phyloP scores from a whole-genome alignment of 306 rosid species.

The Cicer arietinum region DNA sequence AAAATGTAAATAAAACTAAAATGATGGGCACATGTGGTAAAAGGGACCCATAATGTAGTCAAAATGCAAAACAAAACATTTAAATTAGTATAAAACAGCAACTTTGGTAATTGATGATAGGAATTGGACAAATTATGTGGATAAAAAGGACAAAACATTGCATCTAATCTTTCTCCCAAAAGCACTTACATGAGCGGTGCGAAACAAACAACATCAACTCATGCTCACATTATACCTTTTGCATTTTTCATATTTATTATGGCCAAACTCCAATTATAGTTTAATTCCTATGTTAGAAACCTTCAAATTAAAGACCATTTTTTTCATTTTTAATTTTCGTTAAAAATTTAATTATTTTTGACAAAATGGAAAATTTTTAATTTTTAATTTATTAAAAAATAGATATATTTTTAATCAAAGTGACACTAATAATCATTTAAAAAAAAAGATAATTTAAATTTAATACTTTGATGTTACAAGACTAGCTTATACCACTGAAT shows the following conservation, averaged over 20 bases:
- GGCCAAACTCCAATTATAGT: no score
- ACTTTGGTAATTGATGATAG: conserved; percentile 49
- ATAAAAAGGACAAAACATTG: conserved; percentile 42
- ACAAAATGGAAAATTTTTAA: no score
- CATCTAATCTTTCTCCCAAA: conserved; percentile 50
- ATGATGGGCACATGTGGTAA: conserved; percentile 35
- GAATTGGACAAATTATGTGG: conserved; percentile 52
- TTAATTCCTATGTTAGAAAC: no score
- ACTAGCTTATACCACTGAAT: no score
- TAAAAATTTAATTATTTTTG: no score
- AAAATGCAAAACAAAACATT: conserved; percentile 49
- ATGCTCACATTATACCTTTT: conserved; percentile 48
- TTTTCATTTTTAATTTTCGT: no score
- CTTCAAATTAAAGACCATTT: no score
- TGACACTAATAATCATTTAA: no score
- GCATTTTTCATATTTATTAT: neutral
- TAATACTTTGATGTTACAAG: no score
- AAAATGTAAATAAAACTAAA: conserved; percentile 14
- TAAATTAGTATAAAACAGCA: conserved; percentile 37
- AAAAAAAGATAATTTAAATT: no score
- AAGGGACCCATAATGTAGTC: conserved; percentile 62
- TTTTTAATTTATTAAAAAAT: no score
- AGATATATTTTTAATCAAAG: no score
- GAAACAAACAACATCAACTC: conserved; percentile 52
- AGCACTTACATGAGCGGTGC: conserved; percentile 66